Conservation (phyloP, 1,284 basidiomycete species). For the Cryptococcus deneoformans region DNA sequence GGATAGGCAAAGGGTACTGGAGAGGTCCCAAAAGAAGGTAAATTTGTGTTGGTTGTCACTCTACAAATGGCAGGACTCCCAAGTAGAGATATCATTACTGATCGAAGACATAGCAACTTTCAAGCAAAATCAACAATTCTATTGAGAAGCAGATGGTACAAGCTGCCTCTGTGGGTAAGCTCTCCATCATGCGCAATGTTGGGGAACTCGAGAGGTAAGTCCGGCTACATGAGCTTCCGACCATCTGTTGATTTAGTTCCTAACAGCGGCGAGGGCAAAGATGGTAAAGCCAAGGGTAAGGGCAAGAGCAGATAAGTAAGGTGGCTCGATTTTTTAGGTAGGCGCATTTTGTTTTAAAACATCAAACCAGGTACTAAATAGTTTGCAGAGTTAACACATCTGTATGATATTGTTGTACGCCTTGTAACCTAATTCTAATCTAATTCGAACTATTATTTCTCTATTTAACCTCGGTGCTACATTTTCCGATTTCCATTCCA, state of each 20-base stretch:
- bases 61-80: background rate
- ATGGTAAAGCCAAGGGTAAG: constrained; percentile 22
- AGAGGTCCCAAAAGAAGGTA: constrained; percentile 38
- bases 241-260: background rate
- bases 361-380: background rate
- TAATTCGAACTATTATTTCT: background rate
- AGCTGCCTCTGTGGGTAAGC: constrained; percentile 72
- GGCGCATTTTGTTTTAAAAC: background rate
- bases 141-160: constrained; percentile 86
- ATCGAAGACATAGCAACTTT: constrained; percentile 59
- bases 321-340: background rate
- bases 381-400: background rate
- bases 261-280: constrained; percentile 19
- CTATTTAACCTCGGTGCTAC: constrained; percentile 2
- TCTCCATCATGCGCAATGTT: constrained; percentile 75
- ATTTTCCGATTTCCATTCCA: constrained; percentile 48
- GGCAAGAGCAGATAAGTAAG: constrained; percentile 16
- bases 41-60: constrained; percentile 1
- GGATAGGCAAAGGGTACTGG: constrained; percentile 30
- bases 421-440: background rate
- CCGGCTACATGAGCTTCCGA: background rate
- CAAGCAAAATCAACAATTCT: constrained; percentile 81
- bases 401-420: constrained; percentile 13
- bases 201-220: constrained; percentile 37
- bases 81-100: background rate